A percentile compares a stretch with the other conserved stretches of the same genome.
These are phyloP conservation scores for Colletotrichum sansevieriae DNA, from an alignment of 2,329 filamentous ascomycete genomes.

Conservation along the genomic window DNA sequence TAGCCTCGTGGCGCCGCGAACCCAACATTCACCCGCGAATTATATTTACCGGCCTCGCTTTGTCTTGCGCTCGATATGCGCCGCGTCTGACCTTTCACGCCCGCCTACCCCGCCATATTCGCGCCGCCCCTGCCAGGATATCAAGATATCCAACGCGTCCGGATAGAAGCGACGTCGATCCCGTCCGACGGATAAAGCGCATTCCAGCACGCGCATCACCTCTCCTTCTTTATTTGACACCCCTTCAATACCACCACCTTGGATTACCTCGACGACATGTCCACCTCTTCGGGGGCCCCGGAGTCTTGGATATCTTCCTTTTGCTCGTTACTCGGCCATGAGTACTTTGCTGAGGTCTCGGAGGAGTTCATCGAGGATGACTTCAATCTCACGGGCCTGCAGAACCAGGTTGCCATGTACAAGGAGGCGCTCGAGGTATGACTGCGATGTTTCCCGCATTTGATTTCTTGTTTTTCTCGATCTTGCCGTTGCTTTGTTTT, in stretches of 20 bases:
- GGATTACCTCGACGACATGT: constrained; percentile 57
- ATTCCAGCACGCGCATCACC: constrained; percentile 20
- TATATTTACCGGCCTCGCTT: background rate
- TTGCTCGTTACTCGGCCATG: constrained; percentile 93
- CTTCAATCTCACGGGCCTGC: constrained; percentile 96
- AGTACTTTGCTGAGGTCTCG: constrained; percentile 98
- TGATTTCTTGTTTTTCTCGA: background rate
- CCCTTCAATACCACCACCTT: constrained; percentile 43
- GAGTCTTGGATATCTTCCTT: constrained; percentile 99
- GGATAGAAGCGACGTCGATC: constrained; percentile 12
- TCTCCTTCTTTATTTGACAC: constrained; percentile 32
- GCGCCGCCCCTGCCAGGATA: constrained; percentile 34
- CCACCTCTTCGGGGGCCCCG: constrained; percentile 70
- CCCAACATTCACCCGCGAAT: constrained; percentile 3
- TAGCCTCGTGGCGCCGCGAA: constrained; percentile 14
- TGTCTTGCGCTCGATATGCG: constrained; percentile 38
- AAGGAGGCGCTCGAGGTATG: constrained; percentile 92
- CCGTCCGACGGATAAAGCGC: constrained; percentile 25
- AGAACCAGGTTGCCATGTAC: constrained; percentile 97
- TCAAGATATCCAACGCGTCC: constrained; percentile 20
- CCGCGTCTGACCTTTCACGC: constrained; percentile 35
- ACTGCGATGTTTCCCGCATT: constrained; percentile 2
- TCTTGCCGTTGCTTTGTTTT: background rate
- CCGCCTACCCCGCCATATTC: constrained; percentile 39
- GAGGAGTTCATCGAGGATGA: constrained; percentile 99